Percentiles rank a stretch among this genome's conserved stretches.
These are phyloP conservation scores for Citrullus amarus DNA, from an alignment of 306 rosid genomes.

Conservation along the genomic window DNA sequence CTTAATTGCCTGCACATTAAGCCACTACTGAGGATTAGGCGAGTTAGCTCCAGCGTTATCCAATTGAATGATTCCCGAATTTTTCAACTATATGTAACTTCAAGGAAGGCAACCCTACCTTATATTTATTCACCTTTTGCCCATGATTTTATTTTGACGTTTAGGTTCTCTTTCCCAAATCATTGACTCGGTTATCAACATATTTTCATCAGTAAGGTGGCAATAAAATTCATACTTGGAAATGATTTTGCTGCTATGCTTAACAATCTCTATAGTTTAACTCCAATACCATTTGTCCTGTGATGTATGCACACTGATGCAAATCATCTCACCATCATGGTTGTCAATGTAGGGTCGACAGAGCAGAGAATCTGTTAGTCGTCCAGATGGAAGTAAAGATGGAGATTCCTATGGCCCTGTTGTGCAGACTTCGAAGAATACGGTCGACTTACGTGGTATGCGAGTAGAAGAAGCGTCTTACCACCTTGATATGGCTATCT, in stretches of 20 bases:
- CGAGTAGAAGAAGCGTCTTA: constrained; percentile 70
- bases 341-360: constrained; percentile 26
- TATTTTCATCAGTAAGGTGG: background rate
- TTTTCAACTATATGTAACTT: background rate
- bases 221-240: background rate
- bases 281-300: background rate
- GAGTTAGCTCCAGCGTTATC: background rate
- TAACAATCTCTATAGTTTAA: background rate
- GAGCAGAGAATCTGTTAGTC: constrained; percentile 22
- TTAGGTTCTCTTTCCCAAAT: background rate
- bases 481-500: constrained; percentile 61
- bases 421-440: constrained; percentile 74
- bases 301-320: background rate
- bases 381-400: constrained; percentile 17
- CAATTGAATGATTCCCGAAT: background rate
- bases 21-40: background rate
- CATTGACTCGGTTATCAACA: background rate
- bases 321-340: background rate
- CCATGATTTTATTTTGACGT: background rate
- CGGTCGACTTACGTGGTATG: constrained; percentile 81
- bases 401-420: constrained; percentile 51
- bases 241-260: background rate
- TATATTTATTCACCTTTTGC: background rate
- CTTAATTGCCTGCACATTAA: background rate
- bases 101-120: background rate